Percentiles rank a stretch among this genome's conserved stretches.
phyloP scores from a whole-genome alignment of 2,329 filamentous ascomycete species.

The Aspergillus fructus region DNA sequence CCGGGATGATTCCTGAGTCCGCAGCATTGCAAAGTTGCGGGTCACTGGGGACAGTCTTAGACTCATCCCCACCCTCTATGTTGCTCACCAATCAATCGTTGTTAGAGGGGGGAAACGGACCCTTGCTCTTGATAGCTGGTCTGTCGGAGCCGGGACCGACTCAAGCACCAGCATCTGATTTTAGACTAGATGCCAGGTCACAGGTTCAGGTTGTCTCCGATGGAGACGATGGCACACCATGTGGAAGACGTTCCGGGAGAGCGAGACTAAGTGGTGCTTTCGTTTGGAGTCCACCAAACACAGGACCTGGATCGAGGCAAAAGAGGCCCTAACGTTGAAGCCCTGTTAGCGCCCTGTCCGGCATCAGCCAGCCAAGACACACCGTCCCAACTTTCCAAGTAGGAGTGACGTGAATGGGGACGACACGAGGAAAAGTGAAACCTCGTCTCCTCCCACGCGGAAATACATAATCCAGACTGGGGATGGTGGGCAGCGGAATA shows the following conservation, averaged over 20 bases:
- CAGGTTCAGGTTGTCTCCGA: slow-evolving; percentile 5
- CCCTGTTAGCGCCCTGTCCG: slow-evolving; percentile 30
- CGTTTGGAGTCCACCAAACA: slow-evolving; percentile 28
- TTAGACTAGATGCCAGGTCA: neutral
- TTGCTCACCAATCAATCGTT: slow-evolving; percentile 22
- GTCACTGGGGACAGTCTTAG: slow-evolving; percentile 18
- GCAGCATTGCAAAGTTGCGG: slow-evolving; percentile 22
- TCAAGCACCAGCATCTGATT: slow-evolving; percentile 6
- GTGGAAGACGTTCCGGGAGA: slow-evolving; percentile 25
- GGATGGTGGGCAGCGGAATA: neutral
- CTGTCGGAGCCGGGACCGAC: slow-evolving; percentile 14
- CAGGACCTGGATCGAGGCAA: slow-evolving; percentile 23
- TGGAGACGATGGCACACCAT: slow-evolving; percentile 21
- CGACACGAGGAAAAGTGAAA: slow-evolving; percentile 1
- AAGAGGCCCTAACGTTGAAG: slow-evolving; percentile 16
- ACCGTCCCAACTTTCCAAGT: slow-evolving; percentile 2
- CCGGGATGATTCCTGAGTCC: slow-evolving; percentile 6
- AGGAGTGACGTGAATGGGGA: slow-evolving; percentile 6
- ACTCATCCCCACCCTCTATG: slow-evolving; percentile 18
- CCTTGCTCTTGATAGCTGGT: slow-evolving; percentile 17
- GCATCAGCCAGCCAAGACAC: slow-evolving; percentile 21
- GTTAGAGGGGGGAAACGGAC: slow-evolving; percentile 13
- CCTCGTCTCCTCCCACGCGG: neutral
- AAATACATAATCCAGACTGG: neutral
- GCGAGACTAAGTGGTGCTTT: slow-evolving; percentile 23